phyloP scores from a whole-genome alignment of 2,329 filamentous ascomycete genomes.

The Fusarium succisae region DNA sequence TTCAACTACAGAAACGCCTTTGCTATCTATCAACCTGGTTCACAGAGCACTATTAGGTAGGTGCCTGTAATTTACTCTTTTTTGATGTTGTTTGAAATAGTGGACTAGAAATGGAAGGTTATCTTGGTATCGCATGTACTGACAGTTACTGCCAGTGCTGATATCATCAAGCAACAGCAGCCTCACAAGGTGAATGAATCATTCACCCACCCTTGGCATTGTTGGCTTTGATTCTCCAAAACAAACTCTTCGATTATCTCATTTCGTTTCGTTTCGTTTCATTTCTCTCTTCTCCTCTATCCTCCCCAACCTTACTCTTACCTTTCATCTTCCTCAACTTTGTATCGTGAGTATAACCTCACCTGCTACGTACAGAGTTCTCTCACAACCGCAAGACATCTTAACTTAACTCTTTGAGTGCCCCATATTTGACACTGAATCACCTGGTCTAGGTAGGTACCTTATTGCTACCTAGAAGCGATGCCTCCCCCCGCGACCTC shows the following conservation, averaged over 20 bases:
- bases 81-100: not conserved
- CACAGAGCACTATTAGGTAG: not conserved
- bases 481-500: not conserved
- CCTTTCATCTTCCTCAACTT: not conserved
- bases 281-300: not conserved
- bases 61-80: not conserved
- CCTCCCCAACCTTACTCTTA: not conserved
- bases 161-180: not conserved
- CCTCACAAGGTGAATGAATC: not conserved
- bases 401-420: not conserved
- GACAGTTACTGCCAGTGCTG: not conserved
- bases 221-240: not conserved
- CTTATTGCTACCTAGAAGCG: not conserved
- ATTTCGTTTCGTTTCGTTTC: not conserved
- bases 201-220: not conserved
- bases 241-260: not conserved
- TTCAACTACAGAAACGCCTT: not conserved
- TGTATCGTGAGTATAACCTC: not conserved
- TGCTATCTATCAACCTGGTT: not conserved
- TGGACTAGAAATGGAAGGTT: not conserved
- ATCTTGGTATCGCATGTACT: not conserved
- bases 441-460: not conserved
- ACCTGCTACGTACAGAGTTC: not conserved
- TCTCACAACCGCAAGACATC: not conserved
- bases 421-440: not conserved